Evolutionary conservation across 352 stramenopile genomes (phyloP).

Genomic region (Peronospora tabacina): DNA sequence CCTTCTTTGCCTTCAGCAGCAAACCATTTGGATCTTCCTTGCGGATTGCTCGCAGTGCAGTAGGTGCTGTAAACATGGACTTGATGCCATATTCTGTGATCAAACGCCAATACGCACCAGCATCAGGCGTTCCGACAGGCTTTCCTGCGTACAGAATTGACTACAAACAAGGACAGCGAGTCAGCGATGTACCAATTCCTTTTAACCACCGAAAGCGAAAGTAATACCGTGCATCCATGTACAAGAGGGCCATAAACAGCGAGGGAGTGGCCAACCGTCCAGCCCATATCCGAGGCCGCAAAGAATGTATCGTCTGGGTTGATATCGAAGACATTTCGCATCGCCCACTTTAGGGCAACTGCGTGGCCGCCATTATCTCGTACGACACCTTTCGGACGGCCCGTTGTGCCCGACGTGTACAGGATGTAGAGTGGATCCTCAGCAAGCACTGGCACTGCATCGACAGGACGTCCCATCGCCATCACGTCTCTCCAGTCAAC

Average conservation of each 20-base stretch:
- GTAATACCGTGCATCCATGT: constrained; percentile 61
- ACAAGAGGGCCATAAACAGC: constrained; percentile 86
- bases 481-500: constrained; percentile 51
- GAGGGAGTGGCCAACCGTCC: constrained; percentile 86
- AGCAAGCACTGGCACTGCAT: constrained; percentile 41
- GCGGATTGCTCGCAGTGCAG: constrained; percentile 82
- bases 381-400: constrained; percentile 69
- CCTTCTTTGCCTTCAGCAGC: constrained; percentile 41
- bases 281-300: constrained; percentile 83
- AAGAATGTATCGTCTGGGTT: constrained; percentile 62
- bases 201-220: background rate
- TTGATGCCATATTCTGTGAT: constrained; percentile 81
- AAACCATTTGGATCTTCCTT: constrained; percentile 70
- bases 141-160: constrained; percentile 88
- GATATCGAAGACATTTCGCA: constrained; percentile 75
- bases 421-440: constrained; percentile 73
- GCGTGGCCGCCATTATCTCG: constrained; percentile 70
- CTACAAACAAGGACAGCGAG: constrained; percentile 11
- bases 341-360: constrained; percentile 84
- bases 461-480: constrained; percentile 26
- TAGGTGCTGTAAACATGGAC: constrained; percentile 89
- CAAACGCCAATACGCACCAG: constrained; percentile 81
- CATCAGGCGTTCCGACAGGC: constrained; percentile 80
- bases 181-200: background rate
- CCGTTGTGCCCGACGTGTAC: constrained; percentile 74